phyloP scores from a whole-genome alignment of 1,139 yeast species.

The Taphrina pruni region DNA sequence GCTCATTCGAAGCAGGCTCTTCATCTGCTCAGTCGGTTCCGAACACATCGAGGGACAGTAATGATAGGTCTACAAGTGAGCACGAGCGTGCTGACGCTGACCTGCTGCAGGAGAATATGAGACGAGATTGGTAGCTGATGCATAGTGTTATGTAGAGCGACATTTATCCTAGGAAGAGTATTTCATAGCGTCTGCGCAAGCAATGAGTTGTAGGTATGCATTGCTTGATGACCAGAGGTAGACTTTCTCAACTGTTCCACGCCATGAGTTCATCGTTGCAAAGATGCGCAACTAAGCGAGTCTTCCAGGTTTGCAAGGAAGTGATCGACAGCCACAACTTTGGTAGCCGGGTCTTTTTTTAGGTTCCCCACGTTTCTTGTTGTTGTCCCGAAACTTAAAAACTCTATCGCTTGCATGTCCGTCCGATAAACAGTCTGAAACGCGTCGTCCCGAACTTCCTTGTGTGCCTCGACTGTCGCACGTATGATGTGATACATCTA shows the following conservation, averaged over 20 bases:
- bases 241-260: neutral
- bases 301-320: neutral
- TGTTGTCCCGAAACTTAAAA: neutral
- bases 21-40: neutral
- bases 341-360: neutral
- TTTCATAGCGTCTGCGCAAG: constrained; percentile 4
- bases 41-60: neutral
- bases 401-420: neutral
- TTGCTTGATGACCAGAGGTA: neutral
- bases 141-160: neutral
- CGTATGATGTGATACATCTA: too few relatives aligned
- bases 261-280: too few relatives aligned
- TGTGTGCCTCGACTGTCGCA: too few relatives aligned
- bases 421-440: neutral
- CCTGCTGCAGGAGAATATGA: constrained; percentile 1
- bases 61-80: neutral
- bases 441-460: neutral
- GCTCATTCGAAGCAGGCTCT: neutral
- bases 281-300: too few relatives aligned
- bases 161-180: neutral
- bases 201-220: neutral
- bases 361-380: constrained; percentile 6
- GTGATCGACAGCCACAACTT: neutral
- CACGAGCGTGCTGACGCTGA: neutral
- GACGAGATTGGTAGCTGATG: constrained; percentile 12